Conservation (phyloP, 75 land plant species). For the Cupressus sempervirens region DNA sequence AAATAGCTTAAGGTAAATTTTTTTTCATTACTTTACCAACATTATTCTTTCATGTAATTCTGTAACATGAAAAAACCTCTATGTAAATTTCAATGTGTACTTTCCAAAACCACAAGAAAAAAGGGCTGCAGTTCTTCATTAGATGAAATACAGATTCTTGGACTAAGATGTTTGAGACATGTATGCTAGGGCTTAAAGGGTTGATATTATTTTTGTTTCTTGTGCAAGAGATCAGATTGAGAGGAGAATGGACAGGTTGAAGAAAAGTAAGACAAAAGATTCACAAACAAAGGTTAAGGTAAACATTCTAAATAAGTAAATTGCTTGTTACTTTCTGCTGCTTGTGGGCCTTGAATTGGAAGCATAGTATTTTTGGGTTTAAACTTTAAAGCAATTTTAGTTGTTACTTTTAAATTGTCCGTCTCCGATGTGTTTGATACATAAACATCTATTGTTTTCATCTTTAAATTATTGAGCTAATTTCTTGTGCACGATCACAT, state of each 20-base stretch:
- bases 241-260: constrained; percentile 91
- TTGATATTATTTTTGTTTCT: constrained; percentile 17
- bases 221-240: constrained; percentile 77
- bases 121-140: not conserved
- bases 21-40: not conserved
- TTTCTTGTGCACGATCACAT: not conserved
- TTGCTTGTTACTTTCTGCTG: not conserved
- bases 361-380: not conserved
- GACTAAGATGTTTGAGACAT: not conserved
- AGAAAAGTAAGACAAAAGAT: constrained; percentile 84
- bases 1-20: not conserved
- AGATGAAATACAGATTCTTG: not conserved
- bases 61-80: not conserved
- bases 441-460: not conserved
- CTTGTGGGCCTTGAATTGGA: constrained; percentile 3
- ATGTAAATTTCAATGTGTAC: not conserved
- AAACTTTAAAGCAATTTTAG: not conserved
- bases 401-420: not conserved
- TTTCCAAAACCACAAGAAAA: not conserved
- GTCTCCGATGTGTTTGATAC: not conserved
- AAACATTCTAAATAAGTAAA: not conserved
- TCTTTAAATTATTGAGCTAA: not conserved
- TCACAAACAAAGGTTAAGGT: constrained; percentile 91
- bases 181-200: constrained; percentile 11
- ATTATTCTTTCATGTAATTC: not conserved